A percentile compares a stretch with the other conserved stretches of the same genome.
Evolutionary conservation across 176 grass and related monocot genomes (phyloP).

Genomic region (Phyllostachys edulis): DNA sequence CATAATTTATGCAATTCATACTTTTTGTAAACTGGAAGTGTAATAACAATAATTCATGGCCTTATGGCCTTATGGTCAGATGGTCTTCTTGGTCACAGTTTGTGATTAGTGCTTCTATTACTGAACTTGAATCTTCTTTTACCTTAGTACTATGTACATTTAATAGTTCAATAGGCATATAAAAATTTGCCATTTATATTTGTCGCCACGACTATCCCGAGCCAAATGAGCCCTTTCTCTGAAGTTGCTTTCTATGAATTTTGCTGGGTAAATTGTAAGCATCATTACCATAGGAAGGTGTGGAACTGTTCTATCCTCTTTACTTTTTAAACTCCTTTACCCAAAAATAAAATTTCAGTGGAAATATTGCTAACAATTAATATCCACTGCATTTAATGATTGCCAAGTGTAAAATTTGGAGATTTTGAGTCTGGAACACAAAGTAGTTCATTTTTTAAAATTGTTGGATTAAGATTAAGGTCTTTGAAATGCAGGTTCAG

Average conservation of each 20-base stretch:
- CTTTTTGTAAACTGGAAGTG: not conserved
- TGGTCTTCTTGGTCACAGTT: not conserved
- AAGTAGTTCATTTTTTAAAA: not conserved
- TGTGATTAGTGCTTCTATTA: not conserved
- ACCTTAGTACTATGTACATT: not conserved
- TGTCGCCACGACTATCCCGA: not conserved
- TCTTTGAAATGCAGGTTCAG: slow-evolving; percentile 65
- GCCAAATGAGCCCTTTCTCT: not conserved
- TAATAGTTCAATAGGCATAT: not conserved
- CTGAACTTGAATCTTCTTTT: slow-evolving; percentile 16
- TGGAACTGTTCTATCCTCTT: not conserved
- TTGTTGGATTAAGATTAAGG: slow-evolving; percentile 9
- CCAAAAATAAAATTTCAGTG: not conserved
- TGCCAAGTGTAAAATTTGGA: slow-evolving; percentile 14
- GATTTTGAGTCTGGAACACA: not conserved
- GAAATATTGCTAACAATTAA: not conserved
- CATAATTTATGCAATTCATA: not conserved
- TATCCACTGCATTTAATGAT: not conserved
- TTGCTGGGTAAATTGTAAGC: not conserved
- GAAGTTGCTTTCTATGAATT: not conserved
- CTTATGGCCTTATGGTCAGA: not conserved
- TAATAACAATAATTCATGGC: not conserved
- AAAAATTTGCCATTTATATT: not conserved
- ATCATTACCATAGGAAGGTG: not conserved
- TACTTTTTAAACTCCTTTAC: not conserved